phyloP scores from a whole-genome alignment of 345 rosid genomes.

The Moricandia arvensis region DNA sequence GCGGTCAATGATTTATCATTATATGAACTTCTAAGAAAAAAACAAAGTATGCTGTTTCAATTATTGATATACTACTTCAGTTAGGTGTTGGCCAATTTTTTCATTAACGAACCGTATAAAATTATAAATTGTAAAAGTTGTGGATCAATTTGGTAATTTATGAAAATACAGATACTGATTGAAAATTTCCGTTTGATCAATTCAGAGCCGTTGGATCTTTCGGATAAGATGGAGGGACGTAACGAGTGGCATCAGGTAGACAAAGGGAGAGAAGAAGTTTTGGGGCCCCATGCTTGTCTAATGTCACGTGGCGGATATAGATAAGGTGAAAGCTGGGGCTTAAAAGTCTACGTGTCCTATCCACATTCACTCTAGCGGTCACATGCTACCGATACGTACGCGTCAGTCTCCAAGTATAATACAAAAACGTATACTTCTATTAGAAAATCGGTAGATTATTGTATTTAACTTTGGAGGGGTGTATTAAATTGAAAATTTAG shows the following conservation, averaged over 20 bases:
- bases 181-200: background rate
- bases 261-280: background rate
- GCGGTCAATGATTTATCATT: background rate
- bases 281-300: conserved; percentile 21
- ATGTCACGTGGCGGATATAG: conserved; percentile 34
- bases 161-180: background rate
- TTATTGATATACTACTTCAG: too few species aligned
- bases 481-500: too few species aligned
- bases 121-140: background rate
- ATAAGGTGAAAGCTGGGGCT: conserved; percentile 30
- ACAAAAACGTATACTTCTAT: background rate
- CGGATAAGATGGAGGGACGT: conserved; percentile 33
- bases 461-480: background rate
- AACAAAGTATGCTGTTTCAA: too few species aligned
- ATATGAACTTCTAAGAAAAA: background rate
- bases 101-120: too few species aligned
- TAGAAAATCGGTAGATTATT: background rate
- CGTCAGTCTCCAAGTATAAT: conserved; percentile 1
- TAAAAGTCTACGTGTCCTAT: conserved; percentile 28
- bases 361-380: conserved; percentile 23
- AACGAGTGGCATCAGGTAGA: conserved; percentile 13
- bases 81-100: too few species aligned
- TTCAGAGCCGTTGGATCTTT: conserved; percentile 29
- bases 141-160: background rate
- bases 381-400: conserved; percentile 13